These are phyloP conservation scores for Suillus variegatus DNA, from an alignment of 768 basidiomycete genomes.

Conservation along the genomic window DNA sequence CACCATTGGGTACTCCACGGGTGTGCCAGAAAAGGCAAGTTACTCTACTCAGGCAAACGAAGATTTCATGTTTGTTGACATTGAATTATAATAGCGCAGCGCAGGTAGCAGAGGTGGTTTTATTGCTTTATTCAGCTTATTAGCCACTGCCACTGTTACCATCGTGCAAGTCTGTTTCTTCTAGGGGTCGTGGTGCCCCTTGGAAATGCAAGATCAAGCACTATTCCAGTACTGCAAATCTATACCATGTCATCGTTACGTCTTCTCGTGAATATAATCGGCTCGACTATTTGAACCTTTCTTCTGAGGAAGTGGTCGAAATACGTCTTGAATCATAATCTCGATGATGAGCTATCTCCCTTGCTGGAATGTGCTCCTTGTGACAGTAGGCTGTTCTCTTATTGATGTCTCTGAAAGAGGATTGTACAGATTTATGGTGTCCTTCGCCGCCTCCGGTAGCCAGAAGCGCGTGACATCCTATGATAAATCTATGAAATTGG, in stretches of 20 bases:
- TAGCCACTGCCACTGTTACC: background rate
- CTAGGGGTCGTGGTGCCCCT: background rate
- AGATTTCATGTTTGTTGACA: background rate
- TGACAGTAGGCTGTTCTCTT: too few relatives aligned
- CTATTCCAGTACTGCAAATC: background rate
- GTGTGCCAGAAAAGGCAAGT: slow-evolving; percentile 1
- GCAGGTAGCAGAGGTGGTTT: background rate
- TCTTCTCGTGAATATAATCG: background rate
- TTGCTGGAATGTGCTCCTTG: too few relatives aligned
- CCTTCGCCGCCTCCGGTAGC: too few relatives aligned
- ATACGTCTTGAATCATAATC: too few relatives aligned
- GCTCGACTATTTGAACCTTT: background rate
- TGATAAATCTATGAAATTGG: too few relatives aligned
- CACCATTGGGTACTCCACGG: background rate
- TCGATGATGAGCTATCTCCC: background rate
- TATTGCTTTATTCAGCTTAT: background rate
- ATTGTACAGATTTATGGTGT: too few relatives aligned
- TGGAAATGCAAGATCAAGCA: background rate
- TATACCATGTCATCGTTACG: background rate
- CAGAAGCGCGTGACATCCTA: too few relatives aligned
- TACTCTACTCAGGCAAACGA: background rate
- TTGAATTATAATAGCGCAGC: background rate
- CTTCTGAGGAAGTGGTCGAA: background rate
- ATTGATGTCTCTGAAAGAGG: too few relatives aligned
- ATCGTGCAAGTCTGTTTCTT: background rate